These are phyloP conservation scores for Artemisia tridentata DNA, from an alignment of 129 eudicot genomes.

Conservation along the genomic window DNA sequence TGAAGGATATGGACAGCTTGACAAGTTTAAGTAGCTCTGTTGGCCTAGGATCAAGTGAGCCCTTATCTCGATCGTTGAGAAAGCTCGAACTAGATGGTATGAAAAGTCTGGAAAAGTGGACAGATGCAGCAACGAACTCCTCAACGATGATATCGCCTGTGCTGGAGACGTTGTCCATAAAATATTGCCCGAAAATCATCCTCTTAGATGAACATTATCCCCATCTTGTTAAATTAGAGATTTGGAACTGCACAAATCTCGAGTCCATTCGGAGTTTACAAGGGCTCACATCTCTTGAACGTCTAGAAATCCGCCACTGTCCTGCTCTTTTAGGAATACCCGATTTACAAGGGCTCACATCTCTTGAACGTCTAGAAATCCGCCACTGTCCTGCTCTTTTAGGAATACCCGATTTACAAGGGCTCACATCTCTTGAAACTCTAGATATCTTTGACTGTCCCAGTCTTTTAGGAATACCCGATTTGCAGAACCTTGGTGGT, in stretches of 20 bases:
- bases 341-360: too few species aligned
- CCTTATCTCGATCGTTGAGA: background rate
- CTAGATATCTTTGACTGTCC: too few species aligned
- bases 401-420: too few species aligned
- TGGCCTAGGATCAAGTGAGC: background rate
- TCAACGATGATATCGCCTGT: background rate
- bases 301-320: too few species aligned
- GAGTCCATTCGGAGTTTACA: background rate
- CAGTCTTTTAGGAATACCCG: too few species aligned
- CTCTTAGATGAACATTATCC: background rate
- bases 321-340: too few species aligned
- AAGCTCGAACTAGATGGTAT: background rate
- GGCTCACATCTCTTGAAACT: too few species aligned
- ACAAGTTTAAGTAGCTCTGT: background rate
- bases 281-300: too few species aligned
- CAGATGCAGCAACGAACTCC: background rate
- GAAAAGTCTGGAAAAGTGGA: conserved; percentile 2
- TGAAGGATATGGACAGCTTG: background rate
- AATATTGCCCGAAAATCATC: background rate
- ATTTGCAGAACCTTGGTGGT: too few species aligned
- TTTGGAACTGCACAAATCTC: background rate
- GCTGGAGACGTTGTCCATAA: background rate
- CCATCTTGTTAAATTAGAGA: background rate
- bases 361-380: too few species aligned
- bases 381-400: too few species aligned